Percentiles rank a stretch among this genome's conserved stretches.
These are phyloP conservation scores for Lotmaria passim DNA, from an alignment of 208 protist species.

Conservation along the genomic window DNA sequence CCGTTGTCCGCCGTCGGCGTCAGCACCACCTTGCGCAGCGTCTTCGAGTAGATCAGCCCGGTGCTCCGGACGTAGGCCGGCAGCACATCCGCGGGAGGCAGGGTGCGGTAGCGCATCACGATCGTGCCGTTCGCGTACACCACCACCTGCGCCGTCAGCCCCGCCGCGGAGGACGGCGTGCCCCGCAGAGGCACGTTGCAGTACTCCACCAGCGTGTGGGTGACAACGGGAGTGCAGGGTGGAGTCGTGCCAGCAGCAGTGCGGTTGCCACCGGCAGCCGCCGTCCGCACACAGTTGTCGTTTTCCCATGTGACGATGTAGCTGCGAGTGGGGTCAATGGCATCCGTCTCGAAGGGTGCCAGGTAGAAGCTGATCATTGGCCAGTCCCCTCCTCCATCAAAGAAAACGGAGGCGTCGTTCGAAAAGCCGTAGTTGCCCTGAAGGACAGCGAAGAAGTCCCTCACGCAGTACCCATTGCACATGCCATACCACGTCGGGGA, in stretches of 20 bases:
- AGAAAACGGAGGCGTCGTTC: neutral
- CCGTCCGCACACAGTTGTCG: no score
- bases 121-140: conserved; percentile 48
- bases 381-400: conserved; percentile 40
- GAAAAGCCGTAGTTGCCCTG: conserved; percentile 29
- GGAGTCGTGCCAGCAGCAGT: neutral
- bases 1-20: conserved; percentile 25
- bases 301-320: conserved; percentile 7
- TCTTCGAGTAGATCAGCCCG: conserved; percentile 24
- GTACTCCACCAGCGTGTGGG: conserved; percentile 24
- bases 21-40: conserved; percentile 26
- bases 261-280: no score
- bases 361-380: conserved; percentile 51
- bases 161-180: neutral
- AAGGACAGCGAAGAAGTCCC: conserved; percentile 17
- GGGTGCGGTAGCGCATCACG: conserved; percentile 54
- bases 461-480: conserved; percentile 37
- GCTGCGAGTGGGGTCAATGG: conserved; percentile 6
- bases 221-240: neutral
- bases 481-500: conserved; percentile 38
- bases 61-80: conserved; percentile 3
- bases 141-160: conserved; percentile 55
- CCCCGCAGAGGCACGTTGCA: conserved; percentile 8
- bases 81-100: conserved; percentile 25
- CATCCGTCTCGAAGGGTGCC: neutral